Conservation (phyloP, 1,139 yeast species). For the Wickerhamomyces sp. region DNA sequence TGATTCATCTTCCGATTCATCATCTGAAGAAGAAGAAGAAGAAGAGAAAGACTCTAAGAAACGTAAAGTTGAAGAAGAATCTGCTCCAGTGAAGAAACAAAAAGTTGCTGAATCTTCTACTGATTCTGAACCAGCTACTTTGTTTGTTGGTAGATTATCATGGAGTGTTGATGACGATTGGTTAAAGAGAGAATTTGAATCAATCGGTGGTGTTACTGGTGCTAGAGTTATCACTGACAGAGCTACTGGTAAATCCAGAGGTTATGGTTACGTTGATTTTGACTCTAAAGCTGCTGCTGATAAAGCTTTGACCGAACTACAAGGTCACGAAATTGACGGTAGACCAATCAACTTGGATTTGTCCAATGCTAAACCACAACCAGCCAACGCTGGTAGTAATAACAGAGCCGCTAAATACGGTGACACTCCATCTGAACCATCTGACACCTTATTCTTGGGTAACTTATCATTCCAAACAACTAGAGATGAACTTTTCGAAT, state of each 20-base stretch:
- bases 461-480: slow-evolving; percentile 88
- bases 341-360: slow-evolving; percentile 92
- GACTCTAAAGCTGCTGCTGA: slow-evolving; percentile 73
- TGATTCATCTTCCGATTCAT: slow-evolving; percentile 16
- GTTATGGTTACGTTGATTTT: slow-evolving; percentile 97
- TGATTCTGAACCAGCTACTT: slow-evolving; percentile 65
- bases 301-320: slow-evolving; percentile 80
- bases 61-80: slow-evolving; percentile 26
- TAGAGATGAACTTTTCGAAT: slow-evolving; percentile 69
- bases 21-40: slow-evolving; percentile 18
- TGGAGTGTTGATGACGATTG: slow-evolving; percentile 97
- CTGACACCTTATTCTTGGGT: slow-evolving; percentile 94
- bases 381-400: slow-evolving; percentile 41
- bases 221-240: slow-evolving; percentile 96
- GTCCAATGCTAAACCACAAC: slow-evolving; percentile 80
- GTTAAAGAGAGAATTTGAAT: slow-evolving; percentile 84
- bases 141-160: slow-evolving; percentile 94
- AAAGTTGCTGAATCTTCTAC: slow-evolving; percentile 17
- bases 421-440: slow-evolving; percentile 85
- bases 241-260: slow-evolving; percentile 90
- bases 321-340: slow-evolving; percentile 94
- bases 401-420: slow-evolving; percentile 89
- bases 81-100: slow-evolving; percentile 20
- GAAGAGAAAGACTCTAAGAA: slow-evolving; percentile 23
- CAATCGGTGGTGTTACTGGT: slow-evolving; percentile 70